A percentile compares a stretch with the other conserved stretches of the same genome.
Conservation (phyloP, 306 rosid species). For the Hippophae gyantsensis region DNA sequence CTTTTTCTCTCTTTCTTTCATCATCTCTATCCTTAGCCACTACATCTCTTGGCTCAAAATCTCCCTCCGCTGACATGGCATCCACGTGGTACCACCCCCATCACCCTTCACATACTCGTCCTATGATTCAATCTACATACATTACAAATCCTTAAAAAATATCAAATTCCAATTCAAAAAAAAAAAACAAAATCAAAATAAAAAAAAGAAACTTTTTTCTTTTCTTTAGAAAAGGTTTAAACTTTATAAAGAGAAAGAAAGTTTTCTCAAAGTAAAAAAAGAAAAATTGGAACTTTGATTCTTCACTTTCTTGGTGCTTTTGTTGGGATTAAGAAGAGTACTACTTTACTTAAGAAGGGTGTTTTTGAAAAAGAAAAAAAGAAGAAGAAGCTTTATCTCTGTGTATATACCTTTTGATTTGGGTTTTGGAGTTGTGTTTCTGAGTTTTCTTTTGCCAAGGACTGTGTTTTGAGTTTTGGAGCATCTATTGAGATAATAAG, state of each 20-base stretch:
- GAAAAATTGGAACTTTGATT: slow-evolving; percentile 29
- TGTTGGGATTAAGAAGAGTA: slow-evolving; percentile 17
- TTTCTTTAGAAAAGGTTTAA: neutral
- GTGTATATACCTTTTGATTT: slow-evolving; percentile 21
- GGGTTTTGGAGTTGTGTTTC: slow-evolving; percentile 2
- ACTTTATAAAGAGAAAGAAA: neutral
- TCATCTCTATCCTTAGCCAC: slow-evolving; percentile 24
- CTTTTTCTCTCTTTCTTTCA: neutral
- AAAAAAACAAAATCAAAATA: neutral
- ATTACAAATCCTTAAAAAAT: neutral
- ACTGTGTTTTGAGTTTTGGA: neutral
- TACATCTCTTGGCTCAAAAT: slow-evolving; percentile 26
- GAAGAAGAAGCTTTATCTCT: slow-evolving; percentile 2
- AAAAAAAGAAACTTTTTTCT: neutral
- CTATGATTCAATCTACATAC: neutral
- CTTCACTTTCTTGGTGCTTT: slow-evolving; percentile 68
- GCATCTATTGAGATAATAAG: slow-evolving; percentile 21
- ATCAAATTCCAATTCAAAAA: neutral
- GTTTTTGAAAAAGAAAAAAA: slow-evolving; percentile 17
- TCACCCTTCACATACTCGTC: neutral
- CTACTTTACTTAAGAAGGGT: slow-evolving; percentile 24
- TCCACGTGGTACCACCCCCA: slow-evolving; percentile 49
- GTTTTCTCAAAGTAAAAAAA: neutral
- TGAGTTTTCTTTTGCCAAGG: neutral
- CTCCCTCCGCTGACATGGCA: slow-evolving; percentile 20